phyloP scores from a whole-genome alignment of 345 rosid species.

The Adansonia digitata region DNA sequence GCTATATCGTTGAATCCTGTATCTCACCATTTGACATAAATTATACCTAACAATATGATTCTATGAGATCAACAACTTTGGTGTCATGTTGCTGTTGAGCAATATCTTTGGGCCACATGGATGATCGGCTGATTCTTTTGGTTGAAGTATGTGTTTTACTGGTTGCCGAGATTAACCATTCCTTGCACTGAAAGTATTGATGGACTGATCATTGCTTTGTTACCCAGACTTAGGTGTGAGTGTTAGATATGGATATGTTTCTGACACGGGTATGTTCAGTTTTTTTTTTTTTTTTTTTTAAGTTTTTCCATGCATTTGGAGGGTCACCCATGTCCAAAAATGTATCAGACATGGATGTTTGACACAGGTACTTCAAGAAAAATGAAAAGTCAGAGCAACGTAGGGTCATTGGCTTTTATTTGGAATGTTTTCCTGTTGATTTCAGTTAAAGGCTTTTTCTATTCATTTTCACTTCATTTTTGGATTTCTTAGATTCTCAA shows the following conservation, averaged over 20 bases:
- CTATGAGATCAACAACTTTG: neutral
- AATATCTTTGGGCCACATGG: neutral
- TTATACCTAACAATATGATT: neutral
- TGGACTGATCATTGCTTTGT: too few relatives aligned
- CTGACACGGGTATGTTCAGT: too few relatives aligned
- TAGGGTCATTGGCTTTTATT: neutral
- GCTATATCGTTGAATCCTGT: neutral
- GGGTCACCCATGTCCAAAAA: too few relatives aligned
- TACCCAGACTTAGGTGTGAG: too few relatives aligned
- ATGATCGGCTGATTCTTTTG: neutral
- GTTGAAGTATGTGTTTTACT: neutral
- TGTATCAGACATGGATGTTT: too few relatives aligned
- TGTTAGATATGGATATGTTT: too few relatives aligned
- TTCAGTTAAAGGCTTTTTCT: neutral
- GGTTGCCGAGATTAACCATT: neutral
- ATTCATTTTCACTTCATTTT: too few relatives aligned
- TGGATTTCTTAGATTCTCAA: neutral
- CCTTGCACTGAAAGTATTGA: neutral
- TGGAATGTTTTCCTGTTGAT: neutral
- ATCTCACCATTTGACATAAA: neutral
- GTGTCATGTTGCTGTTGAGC: neutral
- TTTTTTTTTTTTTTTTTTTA: too few relatives aligned
- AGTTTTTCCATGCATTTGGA: too few relatives aligned
- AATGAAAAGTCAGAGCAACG: too few relatives aligned
- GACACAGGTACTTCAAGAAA: too few relatives aligned